These are phyloP conservation scores for Stenocarpella maydis DNA, from an alignment of 2,329 filamentous ascomycete genomes.

Conservation along the genomic window DNA sequence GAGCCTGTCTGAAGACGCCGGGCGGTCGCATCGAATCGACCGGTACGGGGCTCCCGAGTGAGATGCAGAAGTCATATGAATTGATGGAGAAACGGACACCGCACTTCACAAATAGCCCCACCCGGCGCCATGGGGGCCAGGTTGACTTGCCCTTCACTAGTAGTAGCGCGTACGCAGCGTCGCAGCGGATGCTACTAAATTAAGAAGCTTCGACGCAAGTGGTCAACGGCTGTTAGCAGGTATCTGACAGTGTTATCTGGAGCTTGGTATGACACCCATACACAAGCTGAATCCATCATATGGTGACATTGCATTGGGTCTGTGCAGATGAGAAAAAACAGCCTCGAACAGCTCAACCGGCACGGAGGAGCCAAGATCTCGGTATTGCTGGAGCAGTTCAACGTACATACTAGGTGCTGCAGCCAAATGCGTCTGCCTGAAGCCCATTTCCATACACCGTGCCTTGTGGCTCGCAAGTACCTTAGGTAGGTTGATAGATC, in stretches of 20 bases:
- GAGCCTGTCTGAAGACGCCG: background rate
- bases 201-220: background rate
- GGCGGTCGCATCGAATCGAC: background rate
- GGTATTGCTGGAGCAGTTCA: background rate
- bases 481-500: no score
- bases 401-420: background rate
- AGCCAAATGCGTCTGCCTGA: background rate
- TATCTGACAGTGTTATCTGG: slow-evolving; percentile 17
- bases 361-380: background rate
- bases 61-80: slow-evolving; percentile 10
- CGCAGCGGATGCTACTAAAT: slow-evolving; percentile 7
- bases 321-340: background rate
- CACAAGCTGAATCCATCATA: background rate
- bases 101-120: slow-evolving; percentile 2
- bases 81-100: slow-evolving; percentile 23
- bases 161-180: slow-evolving; percentile 7
- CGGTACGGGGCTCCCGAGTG: background rate
- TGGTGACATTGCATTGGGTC: background rate
- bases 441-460: no score
- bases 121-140: slow-evolving; percentile 8
- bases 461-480: background rate
- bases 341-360: background rate
- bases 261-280: background rate
- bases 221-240: slow-evolving; percentile 1
- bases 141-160: background rate